Evolutionary conservation across 2,329 filamentous ascomycete genomes (phyloP).

Genomic region (Arthrobotrys sinensis): DNA sequence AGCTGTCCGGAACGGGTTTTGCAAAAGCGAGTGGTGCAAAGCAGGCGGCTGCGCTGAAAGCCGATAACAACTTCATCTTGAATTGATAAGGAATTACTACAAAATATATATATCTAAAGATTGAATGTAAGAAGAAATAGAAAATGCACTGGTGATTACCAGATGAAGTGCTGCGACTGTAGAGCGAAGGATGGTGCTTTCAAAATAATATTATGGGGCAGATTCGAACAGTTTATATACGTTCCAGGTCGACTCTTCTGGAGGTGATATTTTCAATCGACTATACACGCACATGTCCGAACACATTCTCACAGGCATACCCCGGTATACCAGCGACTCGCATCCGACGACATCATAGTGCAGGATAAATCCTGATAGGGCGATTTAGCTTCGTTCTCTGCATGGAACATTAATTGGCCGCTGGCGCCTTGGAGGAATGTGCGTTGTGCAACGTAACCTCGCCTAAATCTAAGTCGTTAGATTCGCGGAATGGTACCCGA

Average conservation of each 20-base stretch:
- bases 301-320: not conserved
- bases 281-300: not conserved
- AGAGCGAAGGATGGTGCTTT: not conserved
- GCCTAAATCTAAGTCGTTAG: not conserved
- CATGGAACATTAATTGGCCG: not conserved
- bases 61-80: slow-evolving; percentile 33
- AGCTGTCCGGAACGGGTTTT: slow-evolving; percentile 2
- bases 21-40: slow-evolving; percentile 29
- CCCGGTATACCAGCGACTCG: not conserved
- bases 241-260: not conserved
- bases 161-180: slow-evolving; percentile 1
- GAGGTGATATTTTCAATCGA: not conserved
- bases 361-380: not conserved
- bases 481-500: slow-evolving; percentile 16
- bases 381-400: not conserved
- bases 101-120: slow-evolving; percentile 4
- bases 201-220: not conserved
- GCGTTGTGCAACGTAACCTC: slow-evolving; percentile 22
- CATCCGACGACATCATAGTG: too few relatives aligned
- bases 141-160: not conserved
- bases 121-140: slow-evolving; percentile 1
- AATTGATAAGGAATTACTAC: slow-evolving; percentile 1
- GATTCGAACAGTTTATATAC: slow-evolving; percentile 1
- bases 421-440: not conserved
- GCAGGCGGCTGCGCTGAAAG: slow-evolving; percentile 23